Conservation (phyloP, 2,329 filamentous ascomycete species). For the Periconia sp. region DNA sequence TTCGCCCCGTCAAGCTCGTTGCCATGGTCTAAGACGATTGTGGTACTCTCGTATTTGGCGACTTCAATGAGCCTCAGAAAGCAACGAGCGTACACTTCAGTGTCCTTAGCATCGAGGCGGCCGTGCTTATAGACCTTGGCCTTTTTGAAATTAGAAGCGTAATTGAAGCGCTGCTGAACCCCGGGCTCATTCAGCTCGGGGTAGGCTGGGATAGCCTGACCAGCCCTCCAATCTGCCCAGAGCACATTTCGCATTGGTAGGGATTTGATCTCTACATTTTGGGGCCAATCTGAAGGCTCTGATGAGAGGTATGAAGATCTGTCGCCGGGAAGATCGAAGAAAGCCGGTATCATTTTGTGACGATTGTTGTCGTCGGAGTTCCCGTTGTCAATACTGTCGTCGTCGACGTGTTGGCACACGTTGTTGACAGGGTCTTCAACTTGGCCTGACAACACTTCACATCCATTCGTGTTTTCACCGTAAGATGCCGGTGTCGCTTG, state of each 20-base stretch:
- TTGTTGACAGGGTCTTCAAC: no score
- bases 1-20: no score
- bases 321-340: background rate
- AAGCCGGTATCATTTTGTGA: background rate
- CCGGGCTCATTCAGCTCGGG: background rate
- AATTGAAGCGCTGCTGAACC: background rate
- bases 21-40: background rate
- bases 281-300: background rate
- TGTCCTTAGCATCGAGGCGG: background rate
- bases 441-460: no score
- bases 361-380: background rate
- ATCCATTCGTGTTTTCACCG: no score
- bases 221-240: background rate
- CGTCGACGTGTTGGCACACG: no score
- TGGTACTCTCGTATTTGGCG: background rate
- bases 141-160: background rate
- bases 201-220: background rate
- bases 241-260: background rate
- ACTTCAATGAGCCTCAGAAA: background rate
- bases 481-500: no score
- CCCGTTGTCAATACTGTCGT: background rate
- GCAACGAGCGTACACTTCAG: background rate
- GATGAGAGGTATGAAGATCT: background rate
- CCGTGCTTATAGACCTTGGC: background rate
- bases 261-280: background rate